Percentiles rank a stretch among this genome's conserved stretches.
phyloP scores from a whole-genome alignment of 768 basidiomycete species.

The Boletus subparvulus region DNA sequence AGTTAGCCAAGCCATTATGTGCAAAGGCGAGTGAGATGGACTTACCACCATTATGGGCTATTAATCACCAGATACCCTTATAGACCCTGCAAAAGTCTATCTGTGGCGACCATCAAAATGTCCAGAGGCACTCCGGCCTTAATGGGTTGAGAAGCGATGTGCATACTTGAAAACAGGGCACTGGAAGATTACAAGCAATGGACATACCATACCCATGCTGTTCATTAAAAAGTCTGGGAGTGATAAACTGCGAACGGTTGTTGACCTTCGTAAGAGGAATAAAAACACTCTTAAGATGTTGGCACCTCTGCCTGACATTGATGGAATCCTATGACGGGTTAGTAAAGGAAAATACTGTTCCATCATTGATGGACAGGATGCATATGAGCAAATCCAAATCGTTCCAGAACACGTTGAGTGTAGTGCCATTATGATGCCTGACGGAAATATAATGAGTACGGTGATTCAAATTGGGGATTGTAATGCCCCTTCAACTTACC shows the following conservation, averaged over 20 bases:
- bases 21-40: too few relatives aligned
- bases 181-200: background rate
- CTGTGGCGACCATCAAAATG: background rate
- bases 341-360: background rate
- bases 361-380: constrained; percentile 15
- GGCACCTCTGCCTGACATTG: constrained; percentile 16
- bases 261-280: constrained; percentile 1
- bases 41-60: background rate
- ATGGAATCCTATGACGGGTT: constrained; percentile 9
- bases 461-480: constrained; percentile 18
- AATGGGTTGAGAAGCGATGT: background rate
- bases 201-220: constrained; percentile 1
- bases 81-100: background rate
- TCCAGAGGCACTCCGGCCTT: background rate
- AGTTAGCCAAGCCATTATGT: background rate
- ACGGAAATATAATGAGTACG: constrained; percentile 38
- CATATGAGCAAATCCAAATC: constrained; percentile 22
- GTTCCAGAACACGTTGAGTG: constrained; percentile 5
- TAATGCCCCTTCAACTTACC: constrained; percentile 47
- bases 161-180: background rate
- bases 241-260: too few relatives aligned
- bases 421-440: constrained; percentile 37
- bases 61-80: constrained; percentile 5
- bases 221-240: background rate
- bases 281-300: constrained; percentile 20